Conservation (phyloP, 2,329 filamentous ascomycete genomes). For the Knoxdaviesia proteae region DNA sequence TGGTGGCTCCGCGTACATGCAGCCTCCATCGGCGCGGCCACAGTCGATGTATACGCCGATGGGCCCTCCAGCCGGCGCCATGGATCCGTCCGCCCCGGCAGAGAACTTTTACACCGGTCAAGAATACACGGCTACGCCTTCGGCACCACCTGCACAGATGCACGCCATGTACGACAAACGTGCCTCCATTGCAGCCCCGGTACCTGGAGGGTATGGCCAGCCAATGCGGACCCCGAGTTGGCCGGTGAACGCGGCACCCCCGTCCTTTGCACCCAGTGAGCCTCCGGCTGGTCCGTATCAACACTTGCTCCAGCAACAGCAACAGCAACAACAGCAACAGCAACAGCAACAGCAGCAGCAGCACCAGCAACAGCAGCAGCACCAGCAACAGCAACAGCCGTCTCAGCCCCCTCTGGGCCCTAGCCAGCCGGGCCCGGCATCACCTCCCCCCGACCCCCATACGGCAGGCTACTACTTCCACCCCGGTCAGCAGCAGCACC, state of each 20-base stretch:
- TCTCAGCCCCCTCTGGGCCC: slow-evolving; percentile 7
- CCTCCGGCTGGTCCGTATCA: slow-evolving; percentile 6
- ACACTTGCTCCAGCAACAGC: slow-evolving; percentile 7
- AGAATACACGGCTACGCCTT: not conserved
- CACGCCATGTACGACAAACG: slow-evolving; percentile 15
- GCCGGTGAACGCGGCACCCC: too few relatives aligned
- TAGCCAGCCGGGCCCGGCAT: slow-evolving; percentile 7
- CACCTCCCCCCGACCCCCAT: too few relatives aligned
- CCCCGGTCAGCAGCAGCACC: too few relatives aligned
- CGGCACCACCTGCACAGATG: not conserved
- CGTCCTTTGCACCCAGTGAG: too few relatives aligned
- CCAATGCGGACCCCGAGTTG: too few relatives aligned
- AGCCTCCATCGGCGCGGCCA: slow-evolving; percentile 26
- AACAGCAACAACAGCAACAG: slow-evolving; percentile 10
- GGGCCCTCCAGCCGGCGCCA: slow-evolving; percentile 30
- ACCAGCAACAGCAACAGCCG: slow-evolving; percentile 11
- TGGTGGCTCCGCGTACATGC: slow-evolving; percentile 32
- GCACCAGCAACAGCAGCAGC: slow-evolving; percentile 6
- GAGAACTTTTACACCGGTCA: slow-evolving; percentile 56
- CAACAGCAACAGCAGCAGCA: slow-evolving; percentile 7
- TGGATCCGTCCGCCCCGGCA: slow-evolving; percentile 28
- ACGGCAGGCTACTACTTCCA: too few relatives aligned
- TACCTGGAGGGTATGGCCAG: too few relatives aligned
- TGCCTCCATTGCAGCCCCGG: slow-evolving; percentile 17
- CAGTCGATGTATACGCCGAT: slow-evolving; percentile 49